A percentile compares a stretch with the other conserved stretches of the same genome.
Evolutionary conservation across 805 yeast species (phyloP).

Genomic region (Scheffersomyces ergatensis): DNA sequence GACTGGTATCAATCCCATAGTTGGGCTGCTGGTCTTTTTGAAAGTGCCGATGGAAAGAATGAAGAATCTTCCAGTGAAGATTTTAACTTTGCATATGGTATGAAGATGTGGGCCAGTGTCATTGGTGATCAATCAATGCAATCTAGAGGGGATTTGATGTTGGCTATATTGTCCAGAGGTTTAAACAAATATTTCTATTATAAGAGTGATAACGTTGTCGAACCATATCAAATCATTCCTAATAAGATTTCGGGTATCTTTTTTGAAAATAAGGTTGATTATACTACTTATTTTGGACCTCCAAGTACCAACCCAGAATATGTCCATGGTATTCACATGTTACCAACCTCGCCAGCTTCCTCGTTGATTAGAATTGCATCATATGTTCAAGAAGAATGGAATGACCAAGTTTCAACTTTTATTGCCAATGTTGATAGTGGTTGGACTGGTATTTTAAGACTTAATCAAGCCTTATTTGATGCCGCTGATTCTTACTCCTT

Average conservation of each 20-base stretch:
- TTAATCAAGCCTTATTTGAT: slow-evolving; percentile 74
- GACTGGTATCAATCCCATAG: slow-evolving; percentile 80
- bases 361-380: slow-evolving; percentile 53
- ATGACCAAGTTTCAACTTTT: slow-evolving; percentile 42
- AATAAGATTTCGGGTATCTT: slow-evolving; percentile 72
- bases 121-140: slow-evolving; percentile 57
- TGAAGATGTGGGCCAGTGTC: slow-evolving; percentile 66
- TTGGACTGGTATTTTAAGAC: slow-evolving; percentile 71
- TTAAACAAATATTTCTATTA: slow-evolving; percentile 55
- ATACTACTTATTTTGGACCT: slow-evolving; percentile 70
- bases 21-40: slow-evolving; percentile 72
- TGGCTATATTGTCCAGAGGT: slow-evolving; percentile 56
- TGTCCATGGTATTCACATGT: slow-evolving; percentile 76
- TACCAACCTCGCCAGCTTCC: slow-evolving; percentile 71
- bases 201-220: slow-evolving; percentile 48
- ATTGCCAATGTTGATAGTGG: slow-evolving; percentile 53
- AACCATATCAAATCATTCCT: slow-evolving; percentile 50
- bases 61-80: slow-evolving; percentile 76
- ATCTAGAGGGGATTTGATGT: slow-evolving; percentile 56
- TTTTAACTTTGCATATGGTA: slow-evolving; percentile 66
- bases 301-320: slow-evolving; percentile 43
- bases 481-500: slow-evolving; percentile 61
- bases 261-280: slow-evolving; percentile 70
- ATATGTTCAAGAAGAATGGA: slow-evolving; percentile 66
- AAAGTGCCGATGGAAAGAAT: slow-evolving; percentile 71